phyloP scores from a whole-genome alignment of 257 asterid species.

The Solanum ossicruentum region DNA sequence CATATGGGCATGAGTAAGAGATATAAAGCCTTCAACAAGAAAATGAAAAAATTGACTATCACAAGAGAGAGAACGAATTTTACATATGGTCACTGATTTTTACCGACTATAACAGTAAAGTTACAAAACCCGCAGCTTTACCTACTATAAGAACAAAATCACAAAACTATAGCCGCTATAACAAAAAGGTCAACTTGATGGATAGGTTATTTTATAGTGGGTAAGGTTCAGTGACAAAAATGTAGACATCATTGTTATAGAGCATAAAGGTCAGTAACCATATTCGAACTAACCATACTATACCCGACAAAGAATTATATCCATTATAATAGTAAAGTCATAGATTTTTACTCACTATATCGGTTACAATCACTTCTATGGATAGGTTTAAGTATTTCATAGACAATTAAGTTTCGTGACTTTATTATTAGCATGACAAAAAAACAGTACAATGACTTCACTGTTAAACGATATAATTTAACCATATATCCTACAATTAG shows the following conservation, averaged over 20 bases:
- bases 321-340: background rate
- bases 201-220: background rate
- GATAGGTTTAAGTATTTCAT: background rate
- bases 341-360: background rate
- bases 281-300: background rate
- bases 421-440: background rate
- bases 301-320: background rate
- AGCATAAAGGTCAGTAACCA: background rate
- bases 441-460: background rate
- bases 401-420: background rate
- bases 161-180: background rate
- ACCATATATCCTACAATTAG: background rate
- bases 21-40: slow-evolving; percentile 60
- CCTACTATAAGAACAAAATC: background rate
- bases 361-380: background rate
- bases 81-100: background rate
- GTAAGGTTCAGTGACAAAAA: background rate
- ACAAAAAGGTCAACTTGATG: background rate
- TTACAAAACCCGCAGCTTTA: background rate
- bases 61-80: background rate
- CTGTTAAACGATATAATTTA: background rate
- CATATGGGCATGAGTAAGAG: slow-evolving; percentile 74
- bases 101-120: background rate
- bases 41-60: background rate
- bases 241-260: background rate